phyloP scores from a whole-genome alignment of 306 rosid genomes.

The Castanopsis chinensis region DNA sequence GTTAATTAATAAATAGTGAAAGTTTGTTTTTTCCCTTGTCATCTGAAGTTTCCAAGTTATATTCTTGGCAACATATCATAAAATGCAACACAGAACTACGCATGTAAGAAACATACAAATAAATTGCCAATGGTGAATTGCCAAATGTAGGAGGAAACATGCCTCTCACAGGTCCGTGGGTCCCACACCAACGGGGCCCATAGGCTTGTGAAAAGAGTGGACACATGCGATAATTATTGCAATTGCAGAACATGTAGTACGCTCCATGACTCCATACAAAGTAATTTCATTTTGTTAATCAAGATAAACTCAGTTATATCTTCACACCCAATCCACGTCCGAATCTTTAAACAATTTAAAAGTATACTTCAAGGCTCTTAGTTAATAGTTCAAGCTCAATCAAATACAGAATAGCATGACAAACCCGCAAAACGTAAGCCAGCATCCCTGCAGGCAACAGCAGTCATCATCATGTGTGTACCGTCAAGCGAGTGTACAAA shows the following conservation, averaged over 20 bases:
- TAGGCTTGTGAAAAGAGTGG: no score
- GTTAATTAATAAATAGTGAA: background rate
- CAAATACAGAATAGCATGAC: constrained; percentile 1
- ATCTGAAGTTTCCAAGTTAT: background rate
- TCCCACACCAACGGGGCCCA: no score
- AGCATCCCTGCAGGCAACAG: constrained; percentile 78
- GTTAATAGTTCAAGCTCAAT: constrained; percentile 2
- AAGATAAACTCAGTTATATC: background rate
- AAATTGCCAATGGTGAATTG: background rate
- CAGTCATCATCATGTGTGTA: constrained; percentile 93
- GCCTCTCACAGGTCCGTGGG: no score
- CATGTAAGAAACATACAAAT: background rate
- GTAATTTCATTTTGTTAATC: background rate
- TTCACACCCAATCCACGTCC: background rate
- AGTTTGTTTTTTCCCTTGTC: background rate
- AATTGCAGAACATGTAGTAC: background rate
- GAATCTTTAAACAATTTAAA: background rate
- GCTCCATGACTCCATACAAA: background rate
- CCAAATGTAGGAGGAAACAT: no score
- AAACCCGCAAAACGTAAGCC: constrained; percentile 90
- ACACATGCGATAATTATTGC: background rate
- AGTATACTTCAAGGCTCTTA: background rate
- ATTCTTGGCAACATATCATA: background rate
- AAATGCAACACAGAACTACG: background rate
- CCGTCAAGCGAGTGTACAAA: constrained; percentile 84